Conservation (phyloP, 2,329 filamentous ascomycete genomes). For the Epichloe typhina region DNA sequence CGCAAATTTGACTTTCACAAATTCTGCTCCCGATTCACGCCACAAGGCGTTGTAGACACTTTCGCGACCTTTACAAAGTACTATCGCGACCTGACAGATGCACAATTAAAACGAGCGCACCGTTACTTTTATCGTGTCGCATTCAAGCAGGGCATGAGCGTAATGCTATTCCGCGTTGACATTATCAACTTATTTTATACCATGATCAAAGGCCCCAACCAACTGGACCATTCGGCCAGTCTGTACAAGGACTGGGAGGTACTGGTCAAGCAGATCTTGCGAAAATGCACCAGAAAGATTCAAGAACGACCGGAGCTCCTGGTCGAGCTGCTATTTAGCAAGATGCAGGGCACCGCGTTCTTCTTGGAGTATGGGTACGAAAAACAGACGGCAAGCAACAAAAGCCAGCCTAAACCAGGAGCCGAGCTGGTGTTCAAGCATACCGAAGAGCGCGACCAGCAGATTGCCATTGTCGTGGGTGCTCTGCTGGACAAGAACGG, state of each 20-base stretch:
- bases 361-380: slow-evolving; percentile 88
- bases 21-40: slow-evolving; percentile 69
- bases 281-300: slow-evolving; percentile 70
- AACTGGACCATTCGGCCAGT: slow-evolving; percentile 52
- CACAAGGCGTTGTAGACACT: slow-evolving; percentile 76
- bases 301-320: slow-evolving; percentile 74
- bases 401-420: slow-evolving; percentile 51
- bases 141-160: slow-evolving; percentile 85
- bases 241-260: slow-evolving; percentile 85
- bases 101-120: slow-evolving; percentile 82
- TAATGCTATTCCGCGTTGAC: slow-evolving; percentile 82
- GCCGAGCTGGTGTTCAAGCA: slow-evolving; percentile 75
- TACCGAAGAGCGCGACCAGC: slow-evolving; percentile 51
- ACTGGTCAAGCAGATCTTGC: slow-evolving; percentile 70
- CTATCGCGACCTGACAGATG: slow-evolving; percentile 65
- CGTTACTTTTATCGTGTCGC: slow-evolving; percentile 88
- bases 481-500: slow-evolving; percentile 71
- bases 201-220: slow-evolving; percentile 81
- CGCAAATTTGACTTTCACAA: slow-evolving; percentile 88
- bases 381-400: slow-evolving; percentile 56
- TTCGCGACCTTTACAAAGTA: slow-evolving; percentile 70
- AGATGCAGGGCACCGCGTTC: slow-evolving; percentile 68
- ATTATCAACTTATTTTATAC: slow-evolving; percentile 78
- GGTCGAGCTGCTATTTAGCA: slow-evolving; percentile 90
- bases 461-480: slow-evolving; percentile 69